phyloP scores from a whole-genome alignment of 495 filamentous ascomycete genomes.

The Penicilliopsis zonata region DNA sequence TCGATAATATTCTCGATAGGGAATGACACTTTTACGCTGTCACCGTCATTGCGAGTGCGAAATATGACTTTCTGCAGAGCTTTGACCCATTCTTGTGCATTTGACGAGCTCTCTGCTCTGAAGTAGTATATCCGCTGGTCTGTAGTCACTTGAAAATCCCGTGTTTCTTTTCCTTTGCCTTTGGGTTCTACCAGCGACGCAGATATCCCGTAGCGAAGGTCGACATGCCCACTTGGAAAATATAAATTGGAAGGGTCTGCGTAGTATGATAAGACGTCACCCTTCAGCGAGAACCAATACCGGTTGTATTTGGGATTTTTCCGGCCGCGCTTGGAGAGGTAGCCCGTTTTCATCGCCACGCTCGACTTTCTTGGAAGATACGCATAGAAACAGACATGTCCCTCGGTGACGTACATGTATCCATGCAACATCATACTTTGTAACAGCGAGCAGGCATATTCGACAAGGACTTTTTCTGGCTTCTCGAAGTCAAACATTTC shows the following conservation, averaged over 20 bases:
- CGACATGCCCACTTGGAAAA: conserved; percentile 86
- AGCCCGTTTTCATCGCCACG: conserved; percentile 73
- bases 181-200: conserved; percentile 58
- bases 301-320: conserved; percentile 82
- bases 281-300: conserved; percentile 95
- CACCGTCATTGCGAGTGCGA: conserved; percentile 88
- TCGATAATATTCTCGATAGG: conserved; percentile 84
- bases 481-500: conserved; percentile 82
- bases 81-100: conserved; percentile 97
- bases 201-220: conserved; percentile 84
- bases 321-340: conserved; percentile 78
- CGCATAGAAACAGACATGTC: conserved; percentile 94
- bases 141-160: conserved; percentile 70
- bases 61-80: conserved; percentile 91
- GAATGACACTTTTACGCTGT: conserved; percentile 91
- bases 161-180: conserved; percentile 55
- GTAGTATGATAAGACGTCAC: conserved; percentile 92
- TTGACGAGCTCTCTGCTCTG: conserved; percentile 74
- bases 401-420: conserved; percentile 91
- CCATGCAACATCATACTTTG: conserved; percentile 89
- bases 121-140: conserved; percentile 79
- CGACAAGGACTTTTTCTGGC: conserved; percentile 74
- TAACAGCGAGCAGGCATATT: conserved; percentile 90
- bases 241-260: conserved; percentile 73
- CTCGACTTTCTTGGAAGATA: conserved; percentile 86